phyloP scores from a whole-genome alignment of 2,329 filamentous ascomycete species.

The Fusarium caatingaense region DNA sequence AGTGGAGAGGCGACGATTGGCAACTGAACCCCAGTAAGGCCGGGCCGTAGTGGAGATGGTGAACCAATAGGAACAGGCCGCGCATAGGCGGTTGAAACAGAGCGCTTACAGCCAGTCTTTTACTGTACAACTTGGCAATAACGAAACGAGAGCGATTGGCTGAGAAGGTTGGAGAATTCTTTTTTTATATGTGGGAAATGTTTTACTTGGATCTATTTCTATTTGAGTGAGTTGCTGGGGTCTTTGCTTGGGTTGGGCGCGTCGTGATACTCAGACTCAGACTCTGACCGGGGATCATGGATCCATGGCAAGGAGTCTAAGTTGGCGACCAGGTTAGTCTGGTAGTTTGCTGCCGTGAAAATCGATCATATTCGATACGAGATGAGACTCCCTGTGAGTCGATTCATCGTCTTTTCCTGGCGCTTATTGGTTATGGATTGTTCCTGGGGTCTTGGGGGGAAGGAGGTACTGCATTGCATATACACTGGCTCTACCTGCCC shows the following conservation, averaged over 20 bases:
- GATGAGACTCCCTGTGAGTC: conserved; percentile 28
- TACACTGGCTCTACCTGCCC: conserved; percentile 12
- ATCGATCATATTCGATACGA: conserved; percentile 34
- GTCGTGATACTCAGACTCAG: conserved; percentile 38
- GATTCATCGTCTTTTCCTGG: conserved; percentile 10
- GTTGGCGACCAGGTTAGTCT: background rate
- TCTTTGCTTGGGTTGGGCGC: conserved; percentile 36
- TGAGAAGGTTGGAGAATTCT: conserved; percentile 11
- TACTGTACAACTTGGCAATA: conserved; percentile 1
- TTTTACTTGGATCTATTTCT: conserved; percentile 7
- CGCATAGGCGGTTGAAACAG: conserved; percentile 37
- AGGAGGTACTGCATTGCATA: conserved; percentile 26
- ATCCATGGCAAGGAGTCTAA: background rate
- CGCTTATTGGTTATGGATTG: conserved; percentile 29
- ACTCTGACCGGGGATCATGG: conserved; percentile 32
- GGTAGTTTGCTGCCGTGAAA: conserved; percentile 1
- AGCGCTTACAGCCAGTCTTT: conserved; percentile 41
- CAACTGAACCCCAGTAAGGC: conserved; percentile 1
- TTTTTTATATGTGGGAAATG: conserved; percentile 4
- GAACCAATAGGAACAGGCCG: conserved; percentile 40
- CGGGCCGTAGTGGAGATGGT: conserved; percentile 34
- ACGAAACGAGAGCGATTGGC: conserved; percentile 31
- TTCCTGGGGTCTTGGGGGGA: conserved; percentile 3
- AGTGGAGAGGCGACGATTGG: conserved; percentile 43
- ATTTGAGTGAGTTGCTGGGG: conserved; percentile 5